These are phyloP conservation scores for Leccinum huronense DNA, from an alignment of 1,284 basidiomycete genomes.

Conservation along the genomic window DNA sequence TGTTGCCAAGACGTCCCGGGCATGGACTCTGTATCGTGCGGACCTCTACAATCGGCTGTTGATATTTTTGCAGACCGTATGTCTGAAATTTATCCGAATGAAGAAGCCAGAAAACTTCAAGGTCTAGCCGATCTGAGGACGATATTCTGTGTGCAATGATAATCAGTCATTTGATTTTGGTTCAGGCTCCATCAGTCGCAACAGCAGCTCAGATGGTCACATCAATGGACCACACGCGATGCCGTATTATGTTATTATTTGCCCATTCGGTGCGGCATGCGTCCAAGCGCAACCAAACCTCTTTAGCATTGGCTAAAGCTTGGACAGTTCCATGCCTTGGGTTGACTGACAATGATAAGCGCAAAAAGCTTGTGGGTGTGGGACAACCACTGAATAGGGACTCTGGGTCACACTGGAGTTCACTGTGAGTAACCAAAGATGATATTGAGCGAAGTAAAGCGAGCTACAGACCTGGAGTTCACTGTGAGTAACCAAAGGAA, in stretches of 20 bases:
- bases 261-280: not conserved
- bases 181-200: not conserved
- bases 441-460: too few relatives aligned
- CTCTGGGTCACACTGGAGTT: too few relatives aligned
- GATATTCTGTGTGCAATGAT: not conserved
- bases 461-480: too few relatives aligned
- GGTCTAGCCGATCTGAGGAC: not conserved
- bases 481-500: too few relatives aligned
- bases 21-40: not conserved
- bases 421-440: too few relatives aligned
- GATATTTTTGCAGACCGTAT: not conserved
- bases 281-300: not conserved
- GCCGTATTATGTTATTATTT: not conserved
- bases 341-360: not conserved
- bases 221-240: not conserved
- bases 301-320: not conserved
- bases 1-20: not conserved
- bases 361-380: too few relatives aligned
- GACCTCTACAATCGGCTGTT: not conserved
- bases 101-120: constrained; percentile 1
- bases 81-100: not conserved
- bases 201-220: not conserved
- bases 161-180: not conserved
- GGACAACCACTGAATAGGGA: too few relatives aligned
- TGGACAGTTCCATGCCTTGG: not conserved